Conservation (phyloP, 164 flowering plant species). For the Aristolochia fimbriata region DNA sequence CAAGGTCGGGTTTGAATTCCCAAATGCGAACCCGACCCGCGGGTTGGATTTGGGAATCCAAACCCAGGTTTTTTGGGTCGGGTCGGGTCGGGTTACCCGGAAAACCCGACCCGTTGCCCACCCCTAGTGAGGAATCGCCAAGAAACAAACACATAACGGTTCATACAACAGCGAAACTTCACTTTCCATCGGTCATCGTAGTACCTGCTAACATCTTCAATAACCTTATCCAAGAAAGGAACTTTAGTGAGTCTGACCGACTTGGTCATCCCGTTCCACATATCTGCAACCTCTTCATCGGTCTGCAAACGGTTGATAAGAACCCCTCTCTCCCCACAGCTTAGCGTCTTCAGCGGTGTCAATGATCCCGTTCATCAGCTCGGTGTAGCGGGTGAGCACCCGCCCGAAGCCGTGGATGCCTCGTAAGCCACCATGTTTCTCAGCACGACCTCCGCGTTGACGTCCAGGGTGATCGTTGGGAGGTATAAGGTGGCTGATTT, state of each 20-base stretch:
- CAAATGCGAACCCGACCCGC: too few species aligned
- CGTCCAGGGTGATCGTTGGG: conserved; percentile 9
- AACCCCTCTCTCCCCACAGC: conserved; percentile 12
- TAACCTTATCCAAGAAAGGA: conserved; percentile 7
- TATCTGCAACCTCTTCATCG: conserved; percentile 11
- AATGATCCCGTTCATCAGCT: conserved; percentile 21
- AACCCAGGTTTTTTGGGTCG: too few species aligned
- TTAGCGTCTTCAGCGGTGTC: conserved; percentile 17
- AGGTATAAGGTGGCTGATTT: conserved; percentile 5
- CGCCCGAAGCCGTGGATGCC: conserved; percentile 12
- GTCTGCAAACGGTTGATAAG: conserved; percentile 16
- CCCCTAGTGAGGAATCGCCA: conserved; percentile 14
- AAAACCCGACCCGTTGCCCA: too few species aligned
- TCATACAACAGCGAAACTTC: conserved; percentile 1
- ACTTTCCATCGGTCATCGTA: conserved; percentile 10
- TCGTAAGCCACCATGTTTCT: conserved; percentile 23
- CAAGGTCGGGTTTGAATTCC: too few species aligned
- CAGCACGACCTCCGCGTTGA: conserved; percentile 7
- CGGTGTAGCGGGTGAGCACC: conserved; percentile 17
- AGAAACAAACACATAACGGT: conserved; percentile 10
- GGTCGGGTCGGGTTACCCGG: too few species aligned
- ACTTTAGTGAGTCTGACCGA: conserved; percentile 14
- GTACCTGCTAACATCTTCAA: conserved; percentile 13
- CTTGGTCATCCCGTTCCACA: conserved; percentile 17
- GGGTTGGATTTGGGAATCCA: too few species aligned